phyloP scores from a whole-genome alignment of 2,329 filamentous ascomycete genomes.

The Clarireedia homoeocarpa region DNA sequence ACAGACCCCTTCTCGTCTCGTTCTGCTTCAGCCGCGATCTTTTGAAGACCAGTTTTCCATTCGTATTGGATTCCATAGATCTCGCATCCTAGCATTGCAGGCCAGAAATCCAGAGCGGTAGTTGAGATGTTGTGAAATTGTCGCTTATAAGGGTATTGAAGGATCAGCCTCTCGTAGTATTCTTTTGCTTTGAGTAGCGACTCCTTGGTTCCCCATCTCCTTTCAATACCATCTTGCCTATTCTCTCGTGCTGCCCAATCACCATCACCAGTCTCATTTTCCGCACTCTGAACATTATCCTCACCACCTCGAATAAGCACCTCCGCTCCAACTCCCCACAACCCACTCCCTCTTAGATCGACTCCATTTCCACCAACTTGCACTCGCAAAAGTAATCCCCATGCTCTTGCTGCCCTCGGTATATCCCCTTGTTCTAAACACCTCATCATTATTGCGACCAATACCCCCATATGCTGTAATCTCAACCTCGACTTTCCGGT shows the following conservation, averaged over 20 bases:
- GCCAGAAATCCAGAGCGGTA: conserved; percentile 70
- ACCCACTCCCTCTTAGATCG: conserved; percentile 60
- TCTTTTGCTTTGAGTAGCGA: conserved; percentile 51
- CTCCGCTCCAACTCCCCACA: conserved; percentile 82
- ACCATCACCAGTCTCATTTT: background rate
- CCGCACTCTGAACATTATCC: conserved; percentile 16
- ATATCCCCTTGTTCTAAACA: conserved; percentile 67
- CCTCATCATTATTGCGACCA: conserved; percentile 64
- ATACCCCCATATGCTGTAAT: conserved; percentile 52
- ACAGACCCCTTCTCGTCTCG: conserved; percentile 21
- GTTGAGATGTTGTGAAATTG: conserved; percentile 46
- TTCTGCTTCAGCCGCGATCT: conserved; percentile 29
- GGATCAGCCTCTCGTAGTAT: conserved; percentile 73
- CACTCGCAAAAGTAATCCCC: conserved; percentile 63
- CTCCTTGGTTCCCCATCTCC: conserved; percentile 34
- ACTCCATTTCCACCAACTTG: conserved; percentile 47
- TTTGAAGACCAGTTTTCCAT: conserved; percentile 39
- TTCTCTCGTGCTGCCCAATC: background rate
- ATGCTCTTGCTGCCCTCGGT: conserved; percentile 62
- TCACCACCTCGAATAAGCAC: conserved; percentile 55
- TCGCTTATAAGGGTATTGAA: conserved; percentile 63
- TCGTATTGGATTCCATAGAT: conserved; percentile 65
- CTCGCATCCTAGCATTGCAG: conserved; percentile 73
- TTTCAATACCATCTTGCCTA: conserved; percentile 6
- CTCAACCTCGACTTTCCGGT: conserved; percentile 28